Evolutionary conservation across 2,329 filamentous ascomycete species (phyloP).

Genomic region (Daldinia sp.): DNA sequence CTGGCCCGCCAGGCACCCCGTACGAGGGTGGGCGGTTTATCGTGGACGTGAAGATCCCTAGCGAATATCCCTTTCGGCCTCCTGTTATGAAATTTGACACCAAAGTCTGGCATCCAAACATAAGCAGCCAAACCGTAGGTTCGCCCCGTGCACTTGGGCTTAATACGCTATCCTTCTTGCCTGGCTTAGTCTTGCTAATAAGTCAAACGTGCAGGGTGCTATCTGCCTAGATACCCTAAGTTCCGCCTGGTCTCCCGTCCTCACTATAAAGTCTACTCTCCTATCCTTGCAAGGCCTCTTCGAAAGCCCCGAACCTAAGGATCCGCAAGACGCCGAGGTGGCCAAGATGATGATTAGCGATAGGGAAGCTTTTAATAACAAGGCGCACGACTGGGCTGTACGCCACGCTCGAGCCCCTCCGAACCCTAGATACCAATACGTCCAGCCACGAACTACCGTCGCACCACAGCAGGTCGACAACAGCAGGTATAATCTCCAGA

Average conservation of each 20-base stretch:
- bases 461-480: slow-evolving; percentile 64
- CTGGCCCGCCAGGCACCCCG: slow-evolving; percentile 88
- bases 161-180: background rate
- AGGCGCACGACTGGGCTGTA: slow-evolving; percentile 91
- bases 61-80: slow-evolving; percentile 91
- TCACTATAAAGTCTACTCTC: slow-evolving; percentile 94
- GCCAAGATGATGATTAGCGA: slow-evolving; percentile 86
- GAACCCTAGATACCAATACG: slow-evolving; percentile 41
- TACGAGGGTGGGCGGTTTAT: slow-evolving; percentile 86
- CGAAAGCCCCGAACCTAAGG: slow-evolving; percentile 91
- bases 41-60: slow-evolving; percentile 87
- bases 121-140: slow-evolving; percentile 90
- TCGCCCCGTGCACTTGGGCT: background rate
- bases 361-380: slow-evolving; percentile 79
- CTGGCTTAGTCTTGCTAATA: background rate
- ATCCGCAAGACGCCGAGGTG: slow-evolving; percentile 96
- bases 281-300: slow-evolving; percentile 93
- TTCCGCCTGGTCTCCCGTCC: slow-evolving; percentile 90
- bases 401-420: slow-evolving; percentile 79
- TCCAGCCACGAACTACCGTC: slow-evolving; percentile 45
- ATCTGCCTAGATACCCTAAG: slow-evolving; percentile 96
- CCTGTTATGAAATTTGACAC: slow-evolving; percentile 92
- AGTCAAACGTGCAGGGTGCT: slow-evolving; percentile 70
- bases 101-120: slow-evolving; percentile 96
- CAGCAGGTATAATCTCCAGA: slow-evolving; percentile 47